phyloP scores from a whole-genome alignment of 208 protist species.

The Acanthamoeba culbertsoni region DNA sequence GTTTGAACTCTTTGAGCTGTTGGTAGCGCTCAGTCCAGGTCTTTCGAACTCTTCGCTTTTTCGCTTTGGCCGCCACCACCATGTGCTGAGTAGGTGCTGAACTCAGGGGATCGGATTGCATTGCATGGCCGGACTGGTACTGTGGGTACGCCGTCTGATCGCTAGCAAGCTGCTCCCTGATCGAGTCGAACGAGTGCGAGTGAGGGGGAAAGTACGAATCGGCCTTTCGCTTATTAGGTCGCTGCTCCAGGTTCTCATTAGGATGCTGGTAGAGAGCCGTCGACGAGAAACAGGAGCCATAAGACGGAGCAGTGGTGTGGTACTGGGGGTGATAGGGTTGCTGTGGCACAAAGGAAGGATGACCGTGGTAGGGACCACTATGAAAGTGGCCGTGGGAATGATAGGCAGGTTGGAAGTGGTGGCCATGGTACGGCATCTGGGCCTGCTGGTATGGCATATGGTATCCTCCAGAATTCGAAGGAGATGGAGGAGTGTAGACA shows the following conservation, averaged over 20 bases:
- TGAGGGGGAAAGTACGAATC: too few species aligned
- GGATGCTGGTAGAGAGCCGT: too few species aligned
- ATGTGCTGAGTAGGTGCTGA: neutral
- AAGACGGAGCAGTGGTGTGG: too few species aligned
- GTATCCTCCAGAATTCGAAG: neutral
- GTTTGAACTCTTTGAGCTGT: slow-evolving; percentile 54
- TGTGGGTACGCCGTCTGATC: neutral
- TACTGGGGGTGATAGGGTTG: too few species aligned
- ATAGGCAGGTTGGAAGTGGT: neutral
- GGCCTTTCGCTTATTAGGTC: too few species aligned
- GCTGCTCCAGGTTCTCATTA: too few species aligned
- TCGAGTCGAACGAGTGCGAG: too few species aligned
- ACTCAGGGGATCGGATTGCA: too few species aligned
- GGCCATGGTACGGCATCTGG: neutral
- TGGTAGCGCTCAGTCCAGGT: slow-evolving; percentile 12
- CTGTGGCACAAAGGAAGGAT: too few species aligned
- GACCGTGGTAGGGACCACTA: too few species aligned
- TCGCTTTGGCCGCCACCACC: neutral
- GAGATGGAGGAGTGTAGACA: neutral
- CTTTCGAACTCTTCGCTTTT: neutral
- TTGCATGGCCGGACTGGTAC: neutral
- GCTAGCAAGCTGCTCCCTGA: neutral
- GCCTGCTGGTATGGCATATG: neutral
- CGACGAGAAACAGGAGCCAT: too few species aligned
- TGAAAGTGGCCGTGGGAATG: too few species aligned